Evolutionary conservation across 2,329 filamentous ascomycete genomes (phyloP).

Genomic region (Neospermospora avenae): DNA sequence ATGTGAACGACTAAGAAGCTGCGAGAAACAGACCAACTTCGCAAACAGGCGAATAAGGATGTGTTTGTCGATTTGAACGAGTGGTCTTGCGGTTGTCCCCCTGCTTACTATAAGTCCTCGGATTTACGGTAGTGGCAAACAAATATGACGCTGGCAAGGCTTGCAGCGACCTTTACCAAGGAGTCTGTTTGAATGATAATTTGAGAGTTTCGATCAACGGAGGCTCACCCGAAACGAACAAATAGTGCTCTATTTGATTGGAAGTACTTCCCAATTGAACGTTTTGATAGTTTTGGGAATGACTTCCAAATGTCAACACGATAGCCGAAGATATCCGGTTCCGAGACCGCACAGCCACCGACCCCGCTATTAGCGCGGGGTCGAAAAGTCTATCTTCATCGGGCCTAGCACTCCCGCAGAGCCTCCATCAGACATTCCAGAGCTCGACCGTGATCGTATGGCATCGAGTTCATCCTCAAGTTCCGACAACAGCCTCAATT

Average conservation of each 20-base stretch:
- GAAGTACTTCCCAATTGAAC: no score
- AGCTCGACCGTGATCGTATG: neutral
- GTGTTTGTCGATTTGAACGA: neutral
- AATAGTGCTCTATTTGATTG: no score
- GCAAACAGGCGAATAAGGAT: neutral
- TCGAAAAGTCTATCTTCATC: neutral
- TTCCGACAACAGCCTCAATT: neutral
- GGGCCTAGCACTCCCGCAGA: conserved; percentile 22
- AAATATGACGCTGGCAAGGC: neutral
- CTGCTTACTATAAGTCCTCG: neutral
- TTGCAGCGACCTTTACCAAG: no score
- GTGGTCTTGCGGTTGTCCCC: neutral
- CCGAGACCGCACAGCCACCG: neutral
- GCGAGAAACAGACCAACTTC: neutral
- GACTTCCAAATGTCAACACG: no score
- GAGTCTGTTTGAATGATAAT: no score
- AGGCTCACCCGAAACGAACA: no score
- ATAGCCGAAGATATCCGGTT: neutral
- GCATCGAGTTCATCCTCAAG: neutral
- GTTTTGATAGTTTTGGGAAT: no score
- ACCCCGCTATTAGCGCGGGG: neutral
- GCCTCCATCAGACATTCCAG: conserved; percentile 12
- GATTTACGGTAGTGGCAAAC: neutral
- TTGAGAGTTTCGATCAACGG: no score
- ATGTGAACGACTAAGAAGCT: neutral